Evolutionary conservation across 2,329 filamentous ascomycete species (phyloP).

Genomic region (Talaromyces sp.): DNA sequence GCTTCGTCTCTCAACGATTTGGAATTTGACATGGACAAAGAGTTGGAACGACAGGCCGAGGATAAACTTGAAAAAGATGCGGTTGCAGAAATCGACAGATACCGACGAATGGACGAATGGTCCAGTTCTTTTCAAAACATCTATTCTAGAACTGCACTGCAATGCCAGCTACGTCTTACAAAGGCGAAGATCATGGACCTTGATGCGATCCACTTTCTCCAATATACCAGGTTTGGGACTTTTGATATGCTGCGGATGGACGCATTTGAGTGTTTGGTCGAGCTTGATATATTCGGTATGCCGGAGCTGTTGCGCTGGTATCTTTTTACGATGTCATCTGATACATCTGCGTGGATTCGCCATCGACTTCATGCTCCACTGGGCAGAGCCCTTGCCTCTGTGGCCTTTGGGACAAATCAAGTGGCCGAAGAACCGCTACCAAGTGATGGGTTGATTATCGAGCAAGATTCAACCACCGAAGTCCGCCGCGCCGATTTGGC

Average conservation of each 20-base stretch:
- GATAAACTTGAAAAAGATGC: slow-evolving; percentile 54
- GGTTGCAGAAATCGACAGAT: slow-evolving; percentile 58
- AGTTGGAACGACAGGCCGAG: slow-evolving; percentile 46
- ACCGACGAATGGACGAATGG: slow-evolving; percentile 62
- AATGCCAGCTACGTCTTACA: slow-evolving; percentile 54
- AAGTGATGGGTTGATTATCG: slow-evolving; percentile 49
- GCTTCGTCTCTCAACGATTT: slow-evolving; percentile 35
- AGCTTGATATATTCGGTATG: slow-evolving; percentile 49
- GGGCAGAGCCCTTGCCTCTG: slow-evolving; percentile 51
- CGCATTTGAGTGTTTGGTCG: slow-evolving; percentile 55
- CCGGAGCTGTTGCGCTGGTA: slow-evolving; percentile 52
- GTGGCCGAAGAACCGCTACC: slow-evolving; percentile 26
- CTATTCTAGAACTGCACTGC: slow-evolving; percentile 56
- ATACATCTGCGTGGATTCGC: slow-evolving; percentile 55
- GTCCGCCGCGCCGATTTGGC: slow-evolving; percentile 50
- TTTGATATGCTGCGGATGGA: slow-evolving; percentile 56
- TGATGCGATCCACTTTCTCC: slow-evolving; percentile 54
- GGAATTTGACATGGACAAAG: slow-evolving; percentile 42
- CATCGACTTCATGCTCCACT: slow-evolving; percentile 49
- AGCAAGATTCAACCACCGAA: slow-evolving; percentile 49
- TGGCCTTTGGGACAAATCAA: slow-evolving; percentile 52
- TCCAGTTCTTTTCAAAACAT: slow-evolving; percentile 61
- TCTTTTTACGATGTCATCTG: slow-evolving; percentile 51
- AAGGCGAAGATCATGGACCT: slow-evolving; percentile 49
- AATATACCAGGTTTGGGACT: slow-evolving; percentile 56